phyloP scores from a whole-genome alignment of 805 yeast genomes.

The Metschnikowia vanudenii region DNA sequence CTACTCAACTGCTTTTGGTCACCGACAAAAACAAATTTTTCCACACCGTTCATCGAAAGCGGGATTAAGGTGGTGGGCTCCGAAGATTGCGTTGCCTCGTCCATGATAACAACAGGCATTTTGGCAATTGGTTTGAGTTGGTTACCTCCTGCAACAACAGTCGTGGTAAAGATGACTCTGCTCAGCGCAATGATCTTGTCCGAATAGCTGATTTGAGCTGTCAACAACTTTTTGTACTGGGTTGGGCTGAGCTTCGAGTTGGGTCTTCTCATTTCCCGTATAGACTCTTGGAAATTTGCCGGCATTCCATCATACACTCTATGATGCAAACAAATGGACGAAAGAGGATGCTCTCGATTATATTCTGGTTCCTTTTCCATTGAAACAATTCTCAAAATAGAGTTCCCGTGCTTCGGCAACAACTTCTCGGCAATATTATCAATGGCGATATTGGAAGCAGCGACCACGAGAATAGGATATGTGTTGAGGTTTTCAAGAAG shows the following conservation, averaged over 20 bases:
- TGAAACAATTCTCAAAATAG: conserved; percentile 58
- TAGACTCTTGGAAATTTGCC: conserved; percentile 39
- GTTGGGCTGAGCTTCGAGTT: conserved; percentile 26
- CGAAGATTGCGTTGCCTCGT: conserved; percentile 75
- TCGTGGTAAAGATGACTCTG: conserved; percentile 65
- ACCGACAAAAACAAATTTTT: conserved; percentile 68
- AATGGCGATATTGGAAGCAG: conserved; percentile 74
- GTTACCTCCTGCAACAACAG: conserved; percentile 65
- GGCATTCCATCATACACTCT: conserved; percentile 53
- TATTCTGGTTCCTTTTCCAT: conserved; percentile 62
- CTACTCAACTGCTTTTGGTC: conserved; percentile 75
- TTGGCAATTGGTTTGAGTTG: conserved; percentile 54
- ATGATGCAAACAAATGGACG: conserved; percentile 62
- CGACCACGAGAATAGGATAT: conserved; percentile 67
- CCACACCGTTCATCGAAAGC: conserved; percentile 61
- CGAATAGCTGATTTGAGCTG: conserved; percentile 43
- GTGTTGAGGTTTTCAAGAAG: conserved; percentile 53
- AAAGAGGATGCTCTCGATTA: conserved; percentile 52
- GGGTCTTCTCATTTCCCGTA: conserved; percentile 40
- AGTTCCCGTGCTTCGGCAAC: conserved; percentile 47
- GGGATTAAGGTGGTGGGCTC: conserved; percentile 74
- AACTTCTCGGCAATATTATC: conserved; percentile 74
- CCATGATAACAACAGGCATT: conserved; percentile 71
- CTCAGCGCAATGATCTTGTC: conserved; percentile 50
- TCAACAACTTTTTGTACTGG: conserved; percentile 50